phyloP scores from a whole-genome alignment of 768 basidiomycete species.

The Tricholoma sp. region DNA sequence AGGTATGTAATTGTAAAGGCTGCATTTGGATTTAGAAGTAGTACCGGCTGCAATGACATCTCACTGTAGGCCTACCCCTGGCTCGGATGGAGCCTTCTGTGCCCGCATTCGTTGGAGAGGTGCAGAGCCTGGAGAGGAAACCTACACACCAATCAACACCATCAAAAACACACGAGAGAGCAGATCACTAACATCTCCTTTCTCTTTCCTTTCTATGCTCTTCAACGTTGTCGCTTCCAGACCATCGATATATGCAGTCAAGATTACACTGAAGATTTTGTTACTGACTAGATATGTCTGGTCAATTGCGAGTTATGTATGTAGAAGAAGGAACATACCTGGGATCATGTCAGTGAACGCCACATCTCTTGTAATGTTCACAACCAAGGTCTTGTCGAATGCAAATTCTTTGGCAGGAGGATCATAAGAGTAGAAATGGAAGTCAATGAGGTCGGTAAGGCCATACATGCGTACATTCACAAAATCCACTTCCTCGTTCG shows the following conservation, averaged over 20 bases:
- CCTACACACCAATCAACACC: no score
- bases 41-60: not conserved
- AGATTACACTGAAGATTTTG: not conserved
- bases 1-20: not conserved
- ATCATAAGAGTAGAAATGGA: slow-evolving; percentile 19
- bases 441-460: slow-evolving; percentile 17
- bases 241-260: no score
- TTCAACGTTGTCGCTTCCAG: not conserved
- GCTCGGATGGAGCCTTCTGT: not conserved
- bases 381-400: slow-evolving; percentile 14
- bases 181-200: not conserved
- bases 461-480: slow-evolving; percentile 15
- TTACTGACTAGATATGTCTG: no score
- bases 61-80: no score
- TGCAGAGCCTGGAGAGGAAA: not conserved
- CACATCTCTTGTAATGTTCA: slow-evolving; percentile 9
- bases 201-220: slow-evolving; percentile 2
- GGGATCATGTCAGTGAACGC: slow-evolving; percentile 14
- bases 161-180: not conserved
- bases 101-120: not conserved
- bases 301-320: no score
- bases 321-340: slow-evolving; percentile 6
- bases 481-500: slow-evolving; percentile 4
- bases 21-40: slow-evolving; percentile 1
- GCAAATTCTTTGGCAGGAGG: slow-evolving; percentile 12